A percentile compares a stretch with the other conserved stretches of the same genome.
Conservation (phyloP, 495 filamentous ascomycete genomes). For the Penicillium steckii region DNA sequence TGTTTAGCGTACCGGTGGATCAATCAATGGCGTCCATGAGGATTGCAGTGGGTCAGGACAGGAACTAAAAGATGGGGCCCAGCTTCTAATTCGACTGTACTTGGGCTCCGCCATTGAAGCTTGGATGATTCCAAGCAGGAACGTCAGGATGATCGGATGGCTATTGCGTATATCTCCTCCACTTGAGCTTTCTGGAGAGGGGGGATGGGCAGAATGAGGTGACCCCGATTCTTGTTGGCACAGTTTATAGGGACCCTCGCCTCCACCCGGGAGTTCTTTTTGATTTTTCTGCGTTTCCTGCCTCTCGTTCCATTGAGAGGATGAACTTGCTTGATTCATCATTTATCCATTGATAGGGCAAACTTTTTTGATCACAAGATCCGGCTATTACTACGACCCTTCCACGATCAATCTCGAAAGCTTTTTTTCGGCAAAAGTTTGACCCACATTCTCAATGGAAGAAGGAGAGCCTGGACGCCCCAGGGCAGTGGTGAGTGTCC, state of each 20-base stretch:
- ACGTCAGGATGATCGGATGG: slow-evolving; percentile 7
- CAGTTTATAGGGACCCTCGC: neutral
- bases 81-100: slow-evolving; percentile 4
- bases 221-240: no score
- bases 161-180: slow-evolving; percentile 5
- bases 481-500: slow-evolving; percentile 9
- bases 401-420: neutral
- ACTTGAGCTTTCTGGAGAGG: neutral
- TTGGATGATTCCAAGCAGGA: slow-evolving; percentile 1
- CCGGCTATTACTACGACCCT: neutral
- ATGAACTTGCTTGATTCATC: no score
- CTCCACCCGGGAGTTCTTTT: neutral
- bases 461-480: neutral
- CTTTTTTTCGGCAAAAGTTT: neutral
- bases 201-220: neutral
- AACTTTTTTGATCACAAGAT: neutral
- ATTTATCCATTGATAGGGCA: no score
- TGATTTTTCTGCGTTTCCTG: neutral
- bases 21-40: slow-evolving; percentile 15
- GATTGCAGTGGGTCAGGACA: slow-evolving; percentile 16
- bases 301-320: neutral
- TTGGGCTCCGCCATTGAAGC: neutral
- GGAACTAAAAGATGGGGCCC: slow-evolving; percentile 6
- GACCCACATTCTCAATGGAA: slow-evolving; percentile 3
- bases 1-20: neutral